Evolutionary conservation across 768 basidiomycete genomes (phyloP), one percentile per base, ranked within the genome.

Genomic region (Trametes meyenii): DNA sequence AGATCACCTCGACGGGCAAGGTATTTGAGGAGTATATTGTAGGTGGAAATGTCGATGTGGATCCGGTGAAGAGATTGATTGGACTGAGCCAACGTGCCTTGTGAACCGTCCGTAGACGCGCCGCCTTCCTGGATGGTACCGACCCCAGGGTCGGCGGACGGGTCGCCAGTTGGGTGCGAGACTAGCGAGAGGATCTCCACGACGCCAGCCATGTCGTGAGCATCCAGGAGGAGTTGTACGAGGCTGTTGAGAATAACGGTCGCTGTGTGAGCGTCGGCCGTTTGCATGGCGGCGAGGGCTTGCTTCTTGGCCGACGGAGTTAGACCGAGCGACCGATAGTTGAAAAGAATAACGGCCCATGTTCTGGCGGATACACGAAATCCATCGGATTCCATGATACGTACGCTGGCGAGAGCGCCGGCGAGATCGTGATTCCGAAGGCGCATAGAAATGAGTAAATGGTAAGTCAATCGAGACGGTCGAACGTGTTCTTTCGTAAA

Each of bases 211-310:
- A 84, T 59, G 73, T 92, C 84, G 66, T 76, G 72, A 33, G 75
- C 70, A 68, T 87, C 86, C 42, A 93, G 70, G 46, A 82, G 78
- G 42, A 86, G 78, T 63, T 83, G 83, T 45, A 91, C 77, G n/a
- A 92, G 75, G 61, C 80, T 80, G 78, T 93, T 93, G 70, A 92
- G 69, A n/a, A 85, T 78, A 29, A 73, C 71, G n/a, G 85, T 83
- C 42, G 83, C 79, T 1, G 74, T 73, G 3, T 64, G 71, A 14
- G 65, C 66, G 61, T 76, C 74, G 60, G 86, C 70, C 23, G 73
- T 68, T 39, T 67, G 73, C 43, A 92, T 69, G 26, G 76, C 75
- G 35, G 77, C 74, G 60, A 89, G 67, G 1, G 84, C 83, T 53
- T 77, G 79, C 43, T 75, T 70, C 66, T 85, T 80, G 24, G 92